Percentiles rank a stretch among this genome's conserved stretches.
Evolutionary conservation across 306 rosid species (phyloP).

Genomic region (Astragalus membranaceus): DNA sequence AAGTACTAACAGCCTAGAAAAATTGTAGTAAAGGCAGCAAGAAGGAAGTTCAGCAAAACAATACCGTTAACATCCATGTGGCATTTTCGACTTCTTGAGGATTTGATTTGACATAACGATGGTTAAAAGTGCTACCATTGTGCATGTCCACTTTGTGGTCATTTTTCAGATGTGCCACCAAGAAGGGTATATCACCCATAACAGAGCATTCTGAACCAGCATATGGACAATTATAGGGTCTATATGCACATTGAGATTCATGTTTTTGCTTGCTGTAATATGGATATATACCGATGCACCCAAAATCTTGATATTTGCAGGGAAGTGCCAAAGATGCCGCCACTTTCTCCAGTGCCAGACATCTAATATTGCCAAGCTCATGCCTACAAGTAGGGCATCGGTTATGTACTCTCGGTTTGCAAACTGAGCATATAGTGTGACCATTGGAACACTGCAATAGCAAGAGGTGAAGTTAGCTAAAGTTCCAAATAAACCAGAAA

Average conservation of each 20-base stretch:
- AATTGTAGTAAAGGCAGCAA: background rate
- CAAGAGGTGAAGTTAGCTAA: background rate
- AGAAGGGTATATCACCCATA: constrained; percentile 71
- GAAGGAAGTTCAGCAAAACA: constrained; percentile 6
- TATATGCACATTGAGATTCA: constrained; percentile 68
- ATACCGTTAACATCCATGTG: constrained; percentile 97
- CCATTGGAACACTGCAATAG: constrained; percentile 86
- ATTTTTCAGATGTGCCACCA: constrained; percentile 78
- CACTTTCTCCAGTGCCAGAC: constrained; percentile 90
- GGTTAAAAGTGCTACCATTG: constrained; percentile 89
- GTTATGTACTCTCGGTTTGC: constrained; percentile 93
- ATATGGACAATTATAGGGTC: constrained; percentile 90
- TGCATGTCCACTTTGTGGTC: constrained; percentile 99
- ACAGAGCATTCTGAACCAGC: constrained; percentile 88
- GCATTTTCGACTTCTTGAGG: constrained; percentile 98
- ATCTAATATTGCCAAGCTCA: constrained; percentile 91
- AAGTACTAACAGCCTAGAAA: background rate
- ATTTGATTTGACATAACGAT: constrained; percentile 90
- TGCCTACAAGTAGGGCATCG: constrained; percentile 96
- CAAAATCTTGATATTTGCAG: constrained; percentile 76
- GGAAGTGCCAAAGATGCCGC: constrained; percentile 94
- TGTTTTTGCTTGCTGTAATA: constrained; percentile 92
- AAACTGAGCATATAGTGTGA: constrained; percentile 85
- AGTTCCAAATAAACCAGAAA: background rate
- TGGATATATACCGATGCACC: constrained; percentile 80